Conservation (phyloP, 2,329 filamentous ascomycete genomes). For the Myrmaecium sp. region DNA sequence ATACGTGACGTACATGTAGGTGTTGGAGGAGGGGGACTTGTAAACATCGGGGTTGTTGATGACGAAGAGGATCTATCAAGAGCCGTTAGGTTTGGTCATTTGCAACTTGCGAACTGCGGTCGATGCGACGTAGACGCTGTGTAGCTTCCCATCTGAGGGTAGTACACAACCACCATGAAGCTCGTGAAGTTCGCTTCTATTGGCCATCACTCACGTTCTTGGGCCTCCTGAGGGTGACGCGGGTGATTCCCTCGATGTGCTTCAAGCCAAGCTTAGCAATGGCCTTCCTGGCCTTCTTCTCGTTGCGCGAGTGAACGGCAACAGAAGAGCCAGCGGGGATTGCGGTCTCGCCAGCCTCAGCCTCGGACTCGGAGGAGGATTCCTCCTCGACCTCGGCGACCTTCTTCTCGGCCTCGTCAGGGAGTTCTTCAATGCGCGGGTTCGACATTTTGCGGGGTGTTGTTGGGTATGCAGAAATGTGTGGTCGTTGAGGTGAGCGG, state of each 20-base stretch:
- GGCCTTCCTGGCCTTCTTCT: slow-evolving; percentile 99
- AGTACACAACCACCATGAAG: background rate
- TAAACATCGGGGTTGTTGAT: slow-evolving; percentile 99
- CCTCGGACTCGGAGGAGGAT: slow-evolving; percentile 56
- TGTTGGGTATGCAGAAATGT: slow-evolving; percentile 6
- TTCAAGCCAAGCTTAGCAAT: slow-evolving; percentile 96
- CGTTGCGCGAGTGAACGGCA: slow-evolving; percentile 93
- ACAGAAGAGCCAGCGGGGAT: slow-evolving; percentile 75
- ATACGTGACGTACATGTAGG: slow-evolving; percentile 70
- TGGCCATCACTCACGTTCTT: slow-evolving; percentile 77
- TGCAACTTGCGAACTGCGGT: slow-evolving; percentile 1
- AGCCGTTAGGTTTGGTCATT: slow-evolving; percentile 2
- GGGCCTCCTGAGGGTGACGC: slow-evolving; percentile 91
- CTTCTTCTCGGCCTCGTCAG: slow-evolving; percentile 71
- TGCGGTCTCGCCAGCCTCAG: slow-evolving; percentile 46
- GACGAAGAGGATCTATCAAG: slow-evolving; percentile 80
- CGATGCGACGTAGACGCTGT: too few species aligned
- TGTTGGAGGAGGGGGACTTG: slow-evolving; percentile 98
- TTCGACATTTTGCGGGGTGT: slow-evolving; percentile 64
- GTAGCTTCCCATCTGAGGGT: background rate
- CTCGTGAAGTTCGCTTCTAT: background rate
- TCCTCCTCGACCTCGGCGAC: slow-evolving; percentile 59
- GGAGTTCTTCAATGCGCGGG: slow-evolving; percentile 93
- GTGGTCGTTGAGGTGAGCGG: slow-evolving; percentile 6
- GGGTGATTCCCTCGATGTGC: slow-evolving; percentile 92